A percentile compares a stretch with the other conserved stretches of the same genome.
phyloP scores from a whole-genome alignment of 1,139 yeast species.

The Pichia sp. region DNA sequence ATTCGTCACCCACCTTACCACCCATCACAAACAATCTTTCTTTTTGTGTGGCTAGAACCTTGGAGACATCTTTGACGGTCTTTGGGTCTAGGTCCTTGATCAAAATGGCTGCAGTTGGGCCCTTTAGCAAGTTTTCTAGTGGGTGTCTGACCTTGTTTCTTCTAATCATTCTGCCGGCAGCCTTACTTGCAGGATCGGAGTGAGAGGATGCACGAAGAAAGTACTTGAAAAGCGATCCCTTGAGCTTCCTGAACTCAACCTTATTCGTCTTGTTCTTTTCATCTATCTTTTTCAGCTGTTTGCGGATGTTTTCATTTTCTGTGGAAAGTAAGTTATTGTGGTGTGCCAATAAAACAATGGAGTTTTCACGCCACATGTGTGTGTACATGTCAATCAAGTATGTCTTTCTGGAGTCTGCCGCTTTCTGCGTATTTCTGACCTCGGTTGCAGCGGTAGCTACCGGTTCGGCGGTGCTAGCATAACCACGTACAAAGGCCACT shows the following conservation, averaged over 20 bases:
- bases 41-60: slow-evolving; percentile 55
- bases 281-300: slow-evolving; percentile 58
- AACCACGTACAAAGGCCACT: not conserved
- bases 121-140: slow-evolving; percentile 61
- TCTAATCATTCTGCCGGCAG: slow-evolving; percentile 38
- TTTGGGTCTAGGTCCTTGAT: slow-evolving; percentile 69
- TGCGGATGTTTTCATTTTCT: slow-evolving; percentile 63
- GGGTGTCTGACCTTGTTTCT: slow-evolving; percentile 56
- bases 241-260: slow-evolving; percentile 53
- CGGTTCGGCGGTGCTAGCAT: slow-evolving; percentile 12
- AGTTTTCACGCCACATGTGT: slow-evolving; percentile 59
- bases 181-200: slow-evolving; percentile 70
- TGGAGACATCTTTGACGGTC: slow-evolving; percentile 57
- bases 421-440: slow-evolving; percentile 47
- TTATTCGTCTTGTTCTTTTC: slow-evolving; percentile 34
- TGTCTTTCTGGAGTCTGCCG: slow-evolving; percentile 67
- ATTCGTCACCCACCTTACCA: slow-evolving; percentile 58
- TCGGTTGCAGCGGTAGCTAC: not conserved
- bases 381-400: slow-evolving; percentile 77
- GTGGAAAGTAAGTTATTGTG: slow-evolving; percentile 72
- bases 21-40: slow-evolving; percentile 81
- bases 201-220: slow-evolving; percentile 68
- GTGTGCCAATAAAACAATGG: slow-evolving; percentile 72
- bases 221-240: slow-evolving; percentile 66
- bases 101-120: slow-evolving; percentile 83